Evolutionary conservation across 306 rosid species (phyloP).

Genomic region (Clitoria ternatea): DNA sequence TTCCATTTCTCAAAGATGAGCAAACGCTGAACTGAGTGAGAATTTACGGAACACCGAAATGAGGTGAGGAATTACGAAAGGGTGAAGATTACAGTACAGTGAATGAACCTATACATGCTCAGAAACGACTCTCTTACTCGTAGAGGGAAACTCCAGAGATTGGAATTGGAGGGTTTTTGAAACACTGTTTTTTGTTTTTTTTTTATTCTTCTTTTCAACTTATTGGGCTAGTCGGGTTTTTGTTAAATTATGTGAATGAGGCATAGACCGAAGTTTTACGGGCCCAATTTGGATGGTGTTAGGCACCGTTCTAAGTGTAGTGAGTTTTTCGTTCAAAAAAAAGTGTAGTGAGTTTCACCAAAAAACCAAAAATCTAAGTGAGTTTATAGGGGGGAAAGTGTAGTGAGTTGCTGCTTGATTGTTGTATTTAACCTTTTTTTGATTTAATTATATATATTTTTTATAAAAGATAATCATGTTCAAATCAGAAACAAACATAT

Average conservation of each 20-base stretch:
- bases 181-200: neutral
- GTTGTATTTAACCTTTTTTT: no score
- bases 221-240: neutral
- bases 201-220: neutral
- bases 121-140: neutral
- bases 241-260: neutral
- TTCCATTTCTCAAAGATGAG: conserved; percentile 44
- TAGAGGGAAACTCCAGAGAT: conserved; percentile 36
- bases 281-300: no score
- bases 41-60: neutral
- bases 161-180: conserved; percentile 34
- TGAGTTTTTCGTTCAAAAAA: no score
- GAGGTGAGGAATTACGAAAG: neutral
- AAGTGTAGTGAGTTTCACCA: no score
- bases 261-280: neutral
- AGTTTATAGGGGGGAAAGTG: no score
- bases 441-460: no score
- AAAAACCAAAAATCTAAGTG: no score
- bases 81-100: conserved; percentile 1
- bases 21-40: neutral
- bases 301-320: no score
- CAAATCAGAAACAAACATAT: no score
- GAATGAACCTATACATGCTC: neutral
- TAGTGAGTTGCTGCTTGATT: no score
- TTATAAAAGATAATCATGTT: no score